Evolutionary conservation across 192 early-diverging fungal genomes (phyloP).

Genomic region (Gaertneriomyces semiglobifer): DNA sequence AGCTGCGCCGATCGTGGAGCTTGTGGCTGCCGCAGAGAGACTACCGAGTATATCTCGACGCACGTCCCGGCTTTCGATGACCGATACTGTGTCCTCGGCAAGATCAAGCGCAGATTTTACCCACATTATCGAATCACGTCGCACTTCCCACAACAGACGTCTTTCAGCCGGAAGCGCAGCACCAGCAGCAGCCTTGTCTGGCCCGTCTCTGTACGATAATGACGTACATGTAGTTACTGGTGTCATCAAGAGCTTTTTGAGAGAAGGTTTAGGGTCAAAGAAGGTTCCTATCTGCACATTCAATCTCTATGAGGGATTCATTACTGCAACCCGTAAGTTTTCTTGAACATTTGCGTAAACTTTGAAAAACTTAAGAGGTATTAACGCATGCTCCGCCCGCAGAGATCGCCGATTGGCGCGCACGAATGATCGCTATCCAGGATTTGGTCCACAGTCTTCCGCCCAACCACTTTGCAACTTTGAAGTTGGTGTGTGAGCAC

Average conservation of each 20-base stretch:
- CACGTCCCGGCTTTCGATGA: slow-evolving; percentile 40
- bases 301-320: slow-evolving; percentile 48
- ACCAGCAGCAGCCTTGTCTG: slow-evolving; percentile 16
- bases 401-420: slow-evolving; percentile 49
- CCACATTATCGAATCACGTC: background rate
- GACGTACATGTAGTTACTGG: slow-evolving; percentile 55
- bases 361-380: background rate
- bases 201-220: slow-evolving; percentile 49
- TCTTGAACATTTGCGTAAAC: background rate
- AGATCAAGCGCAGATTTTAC: slow-evolving; percentile 18
- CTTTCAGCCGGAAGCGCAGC: slow-evolving; percentile 21
- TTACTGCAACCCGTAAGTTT: slow-evolving; percentile 46
- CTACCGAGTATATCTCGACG: slow-evolving; percentile 24
- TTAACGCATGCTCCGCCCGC: slow-evolving; percentile 10
- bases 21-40: slow-evolving; percentile 21
- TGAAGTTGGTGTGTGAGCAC: slow-evolving; percentile 53
- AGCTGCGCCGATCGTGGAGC: slow-evolving; percentile 19
- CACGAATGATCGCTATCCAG: slow-evolving; percentile 51
- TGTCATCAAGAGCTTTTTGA: slow-evolving; percentile 48
- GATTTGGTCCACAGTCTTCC: slow-evolving; percentile 53
- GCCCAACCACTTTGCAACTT: slow-evolving; percentile 39
- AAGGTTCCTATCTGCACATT: slow-evolving; percentile 45
- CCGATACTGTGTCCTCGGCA: slow-evolving; percentile 38
- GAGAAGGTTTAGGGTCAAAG: slow-evolving; percentile 43
- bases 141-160: slow-evolving; percentile 18